These are phyloP conservation scores for Macrolepiota fuliginosa DNA, from an alignment of 768 basidiomycete genomes.

Conservation along the genomic window DNA sequence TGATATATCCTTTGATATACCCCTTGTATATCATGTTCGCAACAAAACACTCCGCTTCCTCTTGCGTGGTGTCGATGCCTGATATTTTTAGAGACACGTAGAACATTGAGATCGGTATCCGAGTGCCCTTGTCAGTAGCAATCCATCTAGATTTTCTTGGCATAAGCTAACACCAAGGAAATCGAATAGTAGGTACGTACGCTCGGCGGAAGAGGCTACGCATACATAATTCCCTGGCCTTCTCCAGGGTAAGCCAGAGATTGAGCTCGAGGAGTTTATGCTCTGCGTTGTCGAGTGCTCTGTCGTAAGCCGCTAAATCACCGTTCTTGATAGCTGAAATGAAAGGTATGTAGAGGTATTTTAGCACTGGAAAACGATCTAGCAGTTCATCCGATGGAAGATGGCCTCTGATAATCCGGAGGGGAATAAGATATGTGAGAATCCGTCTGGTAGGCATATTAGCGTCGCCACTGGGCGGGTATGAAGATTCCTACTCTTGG, in stretches of 20 bases:
- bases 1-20: constrained; percentile 93
- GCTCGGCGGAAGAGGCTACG: constrained; percentile 77
- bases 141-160: constrained; percentile 63
- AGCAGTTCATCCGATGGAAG: constrained; percentile 76
- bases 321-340: constrained; percentile 74
- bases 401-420: constrained; percentile 84
- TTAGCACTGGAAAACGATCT: constrained; percentile 67
- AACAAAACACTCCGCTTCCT: constrained; percentile 91
- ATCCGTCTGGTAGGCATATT: constrained; percentile 62
- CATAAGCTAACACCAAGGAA: background rate
- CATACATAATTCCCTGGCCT: constrained; percentile 83
- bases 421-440: constrained; percentile 84
- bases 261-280: constrained; percentile 80
- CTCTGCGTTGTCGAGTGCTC: constrained; percentile 70
- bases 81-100: constrained; percentile 71
- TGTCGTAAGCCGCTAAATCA: constrained; percentile 78
- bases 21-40: constrained; percentile 96
- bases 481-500: constrained; percentile 62
- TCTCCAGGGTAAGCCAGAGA: constrained; percentile 83
- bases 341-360: constrained; percentile 78
- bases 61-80: constrained; percentile 64
- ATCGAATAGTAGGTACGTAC: constrained; percentile 38
- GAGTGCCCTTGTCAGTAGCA: constrained; percentile 63
- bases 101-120: constrained; percentile 82
- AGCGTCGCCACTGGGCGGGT: background rate